A percentile compares a stretch with the other conserved stretches of the same genome.
Evolutionary conservation across 2,329 filamentous ascomycete genomes (phyloP).

Genomic region (Diplodia corticola): DNA sequence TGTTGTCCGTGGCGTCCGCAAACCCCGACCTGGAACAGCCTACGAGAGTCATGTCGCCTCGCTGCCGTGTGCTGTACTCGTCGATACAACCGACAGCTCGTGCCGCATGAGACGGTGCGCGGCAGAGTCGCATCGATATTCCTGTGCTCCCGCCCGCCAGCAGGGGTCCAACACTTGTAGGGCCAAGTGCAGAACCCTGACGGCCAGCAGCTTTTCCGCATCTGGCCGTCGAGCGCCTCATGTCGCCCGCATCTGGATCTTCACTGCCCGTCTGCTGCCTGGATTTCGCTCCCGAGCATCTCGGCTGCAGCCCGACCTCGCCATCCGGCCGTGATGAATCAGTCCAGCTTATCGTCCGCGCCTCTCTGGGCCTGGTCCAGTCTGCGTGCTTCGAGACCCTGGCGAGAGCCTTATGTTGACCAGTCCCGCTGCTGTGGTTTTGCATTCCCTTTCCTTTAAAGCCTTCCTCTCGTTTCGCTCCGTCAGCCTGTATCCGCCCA

Average conservation of each 20-base stretch:
- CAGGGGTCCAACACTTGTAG: neutral
- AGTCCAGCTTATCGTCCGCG: conserved; percentile 1
- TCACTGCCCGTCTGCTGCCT: neutral
- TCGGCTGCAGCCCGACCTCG: neutral
- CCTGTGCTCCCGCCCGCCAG: neutral
- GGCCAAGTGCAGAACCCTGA: neutral
- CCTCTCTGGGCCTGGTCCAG: neutral
- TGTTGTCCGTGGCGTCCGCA: neutral
- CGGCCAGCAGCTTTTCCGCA: neutral
- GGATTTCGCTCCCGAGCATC: neutral
- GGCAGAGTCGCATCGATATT: conserved; percentile 1
- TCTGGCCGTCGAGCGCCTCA: neutral
- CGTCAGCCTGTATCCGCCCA: neutral
- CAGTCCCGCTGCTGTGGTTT: neutral
- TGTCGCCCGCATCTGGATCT: conserved; percentile 1
- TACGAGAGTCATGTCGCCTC: neutral
- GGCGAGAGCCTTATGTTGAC: conserved; percentile 1
- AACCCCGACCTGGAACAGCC: neutral
- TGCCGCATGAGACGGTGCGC: neutral
- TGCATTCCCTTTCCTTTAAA: neutral
- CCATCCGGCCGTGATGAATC: neutral
- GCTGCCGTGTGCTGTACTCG: neutral
- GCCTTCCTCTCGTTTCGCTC: neutral
- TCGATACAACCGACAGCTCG: neutral
- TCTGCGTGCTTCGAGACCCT: neutral